A percentile compares a stretch with the other conserved stretches of the same genome.
phyloP scores from a whole-genome alignment of 2,329 filamentous ascomycete species.

The Nannizziopsis barbatae region DNA sequence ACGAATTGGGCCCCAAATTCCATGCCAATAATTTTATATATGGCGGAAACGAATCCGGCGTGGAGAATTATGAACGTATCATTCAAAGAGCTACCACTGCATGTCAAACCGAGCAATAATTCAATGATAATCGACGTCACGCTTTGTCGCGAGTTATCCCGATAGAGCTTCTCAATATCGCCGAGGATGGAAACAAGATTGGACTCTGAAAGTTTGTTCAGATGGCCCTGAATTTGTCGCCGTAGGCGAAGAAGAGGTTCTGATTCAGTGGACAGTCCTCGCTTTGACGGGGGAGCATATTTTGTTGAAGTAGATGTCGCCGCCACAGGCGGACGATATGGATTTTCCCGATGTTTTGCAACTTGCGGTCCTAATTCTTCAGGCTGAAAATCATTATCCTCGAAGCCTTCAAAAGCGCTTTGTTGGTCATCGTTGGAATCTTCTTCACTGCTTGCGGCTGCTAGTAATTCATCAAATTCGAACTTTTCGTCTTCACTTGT shows the following conservation, averaged over 20 bases:
- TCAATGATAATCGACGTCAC: constrained; percentile 73
- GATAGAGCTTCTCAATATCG: constrained; percentile 74
- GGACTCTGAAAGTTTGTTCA: constrained; percentile 87
- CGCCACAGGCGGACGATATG: constrained; percentile 63
- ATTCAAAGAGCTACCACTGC: constrained; percentile 63
- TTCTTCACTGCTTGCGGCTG: constrained; percentile 16
- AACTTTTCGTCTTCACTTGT: constrained; percentile 18
- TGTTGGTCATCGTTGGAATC: constrained; percentile 27
- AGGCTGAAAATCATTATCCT: constrained; percentile 19
- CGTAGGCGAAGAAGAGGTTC: constrained; percentile 59
- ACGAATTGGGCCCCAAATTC: constrained; percentile 84
- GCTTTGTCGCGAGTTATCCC: constrained; percentile 71
- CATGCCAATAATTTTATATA: constrained; percentile 77
- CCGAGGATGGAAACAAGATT: constrained; percentile 75
- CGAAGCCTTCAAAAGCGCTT: constrained; percentile 27
- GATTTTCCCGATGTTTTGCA: constrained; percentile 59
- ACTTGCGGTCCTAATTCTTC: constrained; percentile 9
- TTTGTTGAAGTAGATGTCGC: constrained; percentile 42
- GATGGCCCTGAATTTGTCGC: constrained; percentile 71
- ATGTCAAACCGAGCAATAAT: constrained; percentile 65
- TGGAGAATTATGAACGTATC: constrained; percentile 87
- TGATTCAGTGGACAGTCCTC: constrained; percentile 53
- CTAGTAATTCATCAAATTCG: constrained; percentile 19
- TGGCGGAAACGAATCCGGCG: constrained; percentile 75
- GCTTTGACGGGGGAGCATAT: constrained; percentile 81